Evolutionary conservation across 2,329 filamentous ascomycete species (phyloP).

Genomic region (Phialophora macrospora): DNA sequence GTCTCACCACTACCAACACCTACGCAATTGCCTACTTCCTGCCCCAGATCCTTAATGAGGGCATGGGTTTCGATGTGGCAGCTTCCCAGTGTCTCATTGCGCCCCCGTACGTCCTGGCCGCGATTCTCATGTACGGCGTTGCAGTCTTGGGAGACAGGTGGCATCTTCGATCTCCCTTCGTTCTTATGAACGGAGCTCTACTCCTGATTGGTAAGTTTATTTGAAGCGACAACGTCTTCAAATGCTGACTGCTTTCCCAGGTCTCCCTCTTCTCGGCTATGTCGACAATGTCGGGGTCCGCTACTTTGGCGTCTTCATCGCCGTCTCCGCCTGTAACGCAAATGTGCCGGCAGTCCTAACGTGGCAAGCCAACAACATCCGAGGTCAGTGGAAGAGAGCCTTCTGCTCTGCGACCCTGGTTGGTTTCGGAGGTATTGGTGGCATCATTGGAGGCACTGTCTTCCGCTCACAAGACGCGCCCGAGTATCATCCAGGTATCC

Average conservation of each 20-base stretch:
- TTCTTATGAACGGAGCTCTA: slow-evolving; percentile 65
- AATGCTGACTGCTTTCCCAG: slow-evolving; percentile 42
- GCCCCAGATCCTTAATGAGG: slow-evolving; percentile 70
- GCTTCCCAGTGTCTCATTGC: slow-evolving; percentile 73
- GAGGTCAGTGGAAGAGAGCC: slow-evolving; percentile 86
- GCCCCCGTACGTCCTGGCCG: slow-evolving; percentile 68
- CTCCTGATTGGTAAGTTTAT: slow-evolving; percentile 54
- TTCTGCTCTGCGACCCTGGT: slow-evolving; percentile 45
- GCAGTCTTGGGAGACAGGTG: slow-evolving; percentile 71
- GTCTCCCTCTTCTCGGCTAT: slow-evolving; percentile 75
- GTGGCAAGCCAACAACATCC: slow-evolving; percentile 86
- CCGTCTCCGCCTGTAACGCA: slow-evolving; percentile 75
- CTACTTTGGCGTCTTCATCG: slow-evolving; percentile 76
- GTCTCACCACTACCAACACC: slow-evolving; percentile 66
- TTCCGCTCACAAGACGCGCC: slow-evolving; percentile 60
- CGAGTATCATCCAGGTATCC: slow-evolving; percentile 42
- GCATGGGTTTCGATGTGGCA: slow-evolving; percentile 68
- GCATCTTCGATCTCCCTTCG: slow-evolving; percentile 67
- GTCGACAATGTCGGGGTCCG: slow-evolving; percentile 60
- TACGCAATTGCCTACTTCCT: slow-evolving; percentile 82
- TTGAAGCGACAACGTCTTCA: neutral
- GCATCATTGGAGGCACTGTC: slow-evolving; percentile 74
- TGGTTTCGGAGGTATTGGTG: slow-evolving; percentile 67
- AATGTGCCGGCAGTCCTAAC: slow-evolving; percentile 77
- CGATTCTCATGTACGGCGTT: slow-evolving; percentile 63